Conservation (phyloP, 805 yeast genomes). For the Schizosaccharomyces lindneri region DNA sequence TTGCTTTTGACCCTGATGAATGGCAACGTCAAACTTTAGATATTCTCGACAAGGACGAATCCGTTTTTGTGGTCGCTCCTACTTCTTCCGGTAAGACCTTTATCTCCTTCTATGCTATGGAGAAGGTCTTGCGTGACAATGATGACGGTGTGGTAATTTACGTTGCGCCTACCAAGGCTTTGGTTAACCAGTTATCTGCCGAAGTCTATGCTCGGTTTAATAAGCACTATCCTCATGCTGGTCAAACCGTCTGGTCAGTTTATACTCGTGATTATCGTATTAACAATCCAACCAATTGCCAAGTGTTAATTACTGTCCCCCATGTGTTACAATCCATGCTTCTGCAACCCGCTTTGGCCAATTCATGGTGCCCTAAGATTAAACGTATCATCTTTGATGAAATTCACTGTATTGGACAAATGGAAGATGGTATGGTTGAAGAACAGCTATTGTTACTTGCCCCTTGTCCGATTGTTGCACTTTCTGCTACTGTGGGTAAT, state of each 20-base stretch:
- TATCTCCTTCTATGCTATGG: slow-evolving; percentile 2
- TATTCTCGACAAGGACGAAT: not conserved
- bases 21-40: slow-evolving; percentile 2
- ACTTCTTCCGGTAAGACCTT: slow-evolving; percentile 2
- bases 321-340: not conserved
- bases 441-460: not conserved
- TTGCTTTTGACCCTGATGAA: slow-evolving; percentile 2
- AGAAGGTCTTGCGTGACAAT: not conserved
- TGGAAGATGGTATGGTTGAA: not conserved
- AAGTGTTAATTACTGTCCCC: slow-evolving; percentile 2
- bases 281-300: not conserved
- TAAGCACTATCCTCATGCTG: slow-evolving; percentile 1
- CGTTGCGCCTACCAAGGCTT: slow-evolving; percentile 1
- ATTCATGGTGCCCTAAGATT: not conserved
- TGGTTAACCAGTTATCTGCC: slow-evolving; percentile 1
- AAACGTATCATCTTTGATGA: slow-evolving; percentile 1
- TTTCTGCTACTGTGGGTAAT: slow-evolving; percentile 1
- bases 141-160: not conserved
- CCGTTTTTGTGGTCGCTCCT: slow-evolving; percentile 1
- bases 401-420: slow-evolving; percentile 2
- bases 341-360: slow-evolving; percentile 1
- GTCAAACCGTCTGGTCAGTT: slow-evolving; percentile 2
- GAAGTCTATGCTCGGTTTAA: slow-evolving; percentile 2
- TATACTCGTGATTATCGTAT: not conserved
- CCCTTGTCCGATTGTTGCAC: slow-evolving; percentile 2